Evolutionary conservation across 352 stramenopile genomes (phyloP), one percentile per base, ranked within the genome.

Genomic region (Phytophthora fragariaefolia): DNA sequence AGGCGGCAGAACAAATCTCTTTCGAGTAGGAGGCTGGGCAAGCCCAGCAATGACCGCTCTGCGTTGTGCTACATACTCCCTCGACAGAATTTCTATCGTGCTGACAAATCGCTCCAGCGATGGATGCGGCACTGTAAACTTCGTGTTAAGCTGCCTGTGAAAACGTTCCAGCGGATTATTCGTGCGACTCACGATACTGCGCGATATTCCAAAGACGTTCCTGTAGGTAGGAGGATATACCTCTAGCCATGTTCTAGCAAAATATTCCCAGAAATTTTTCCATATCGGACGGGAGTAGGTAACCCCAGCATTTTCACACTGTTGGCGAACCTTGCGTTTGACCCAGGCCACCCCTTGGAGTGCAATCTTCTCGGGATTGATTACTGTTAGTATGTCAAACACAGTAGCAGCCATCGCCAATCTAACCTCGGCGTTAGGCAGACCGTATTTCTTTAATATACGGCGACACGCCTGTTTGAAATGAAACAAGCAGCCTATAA

Each of bases 311-410:
- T n/a, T 38, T 61, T 42, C n/a, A n/a, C n/a, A n/a, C n/a, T n/a
- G n/a, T n/a, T n/a, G n/a, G n/a, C n/a, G n/a, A 17, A 61, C 52
- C 40, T 61, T 61, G 5, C 6, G 4, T 8, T 34, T 61, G 9
- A 61, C 38, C 54, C 54, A 61, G 2, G 36, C n/a, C 12, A 61
- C 38, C 6, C 32, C 51, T 47, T 58, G 51, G 5, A 58, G 23
- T 17, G 32, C 40, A 13, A 60, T 51, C 43, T 60, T 52, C 13
- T 10, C 32, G 5, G 23, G 23, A 4, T 60, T n/a, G 17, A 59
- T 50, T 2, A 59, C 52, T 6, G 52, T 59, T 10, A 59, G 26
- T 13, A 51, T 50, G 18, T 51, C 40, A 59, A 43, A 51, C 2
- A 60, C 26, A 28, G 18, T 43, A 1, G 40, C 24, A 0, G 36